phyloP scores from a whole-genome alignment of 768 basidiomycete species.

The Auricularia sp. region DNA sequence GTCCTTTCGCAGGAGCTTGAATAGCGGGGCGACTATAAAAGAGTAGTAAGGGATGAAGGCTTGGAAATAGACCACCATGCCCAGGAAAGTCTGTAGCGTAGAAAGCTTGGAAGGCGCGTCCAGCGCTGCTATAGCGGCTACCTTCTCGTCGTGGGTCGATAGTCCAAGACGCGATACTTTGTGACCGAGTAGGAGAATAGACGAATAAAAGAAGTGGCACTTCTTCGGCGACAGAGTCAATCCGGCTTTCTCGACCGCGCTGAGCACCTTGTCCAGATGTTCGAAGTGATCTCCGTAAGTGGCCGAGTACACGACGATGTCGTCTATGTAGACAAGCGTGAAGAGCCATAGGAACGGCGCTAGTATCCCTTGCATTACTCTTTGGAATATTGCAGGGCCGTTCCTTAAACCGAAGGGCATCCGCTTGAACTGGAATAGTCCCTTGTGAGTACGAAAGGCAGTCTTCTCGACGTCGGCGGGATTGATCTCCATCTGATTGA shows the following conservation, averaged over 20 bases:
- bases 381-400: constrained; percentile 26
- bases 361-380: constrained; percentile 30
- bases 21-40: constrained; percentile 24
- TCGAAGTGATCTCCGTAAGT: not conserved
- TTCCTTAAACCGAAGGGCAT: too few species aligned
- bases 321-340: constrained; percentile 30
- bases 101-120: constrained; percentile 14
- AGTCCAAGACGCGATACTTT: constrained; percentile 17
- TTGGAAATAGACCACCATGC: constrained; percentile 31
- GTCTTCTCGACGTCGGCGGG: constrained; percentile 23
- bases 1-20: constrained; percentile 23
- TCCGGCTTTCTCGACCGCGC: constrained; percentile 18
- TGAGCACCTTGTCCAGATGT: constrained; percentile 24
- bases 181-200: constrained; percentile 24
- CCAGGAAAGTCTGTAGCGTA: constrained; percentile 27
- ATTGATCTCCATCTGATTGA: constrained; percentile 28
- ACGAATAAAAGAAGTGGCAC: constrained; percentile 26
- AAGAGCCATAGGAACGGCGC: constrained; percentile 9
- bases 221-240: constrained; percentile 28
- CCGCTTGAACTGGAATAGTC: constrained; percentile 28
- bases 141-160: constrained; percentile 24
- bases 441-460: constrained; percentile 8
- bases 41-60: constrained; percentile 26
- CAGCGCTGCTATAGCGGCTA: constrained; percentile 24
- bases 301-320: constrained; percentile 28